Conservation (phyloP, 2,329 filamentous ascomycete genomes). For the Orbilia javanica region DNA sequence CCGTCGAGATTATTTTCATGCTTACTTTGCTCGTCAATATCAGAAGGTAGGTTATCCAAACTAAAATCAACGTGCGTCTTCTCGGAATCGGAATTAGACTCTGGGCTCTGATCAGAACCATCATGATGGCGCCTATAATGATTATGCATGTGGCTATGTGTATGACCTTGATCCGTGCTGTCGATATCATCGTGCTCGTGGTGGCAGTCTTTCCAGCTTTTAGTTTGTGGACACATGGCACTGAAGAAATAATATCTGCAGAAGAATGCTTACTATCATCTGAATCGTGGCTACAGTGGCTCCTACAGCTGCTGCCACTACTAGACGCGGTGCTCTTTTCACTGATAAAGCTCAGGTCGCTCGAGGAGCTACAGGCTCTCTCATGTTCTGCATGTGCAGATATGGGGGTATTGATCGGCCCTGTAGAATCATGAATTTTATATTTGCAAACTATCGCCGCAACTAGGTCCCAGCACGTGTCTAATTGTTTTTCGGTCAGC, state of each 20-base stretch:
- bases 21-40: background rate
- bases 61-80: background rate
- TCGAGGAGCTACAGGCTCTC: background rate
- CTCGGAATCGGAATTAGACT: background rate
- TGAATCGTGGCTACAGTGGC: slow-evolving; percentile 12
- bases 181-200: background rate
- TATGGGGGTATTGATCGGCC: background rate
- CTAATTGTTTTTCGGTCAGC: background rate
- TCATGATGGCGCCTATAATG: slow-evolving; percentile 1
- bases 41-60: background rate
- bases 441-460: slow-evolving; percentile 46
- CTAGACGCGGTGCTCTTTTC: slow-evolving; percentile 25
- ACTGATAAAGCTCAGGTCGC: slow-evolving; percentile 34
- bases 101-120: background rate
- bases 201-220: background rate
- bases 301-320: slow-evolving; percentile 22
- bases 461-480: slow-evolving; percentile 21
- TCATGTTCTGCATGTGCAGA: slow-evolving; percentile 6
- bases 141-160: background rate
- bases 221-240: background rate
- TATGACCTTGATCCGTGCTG: background rate
- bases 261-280: slow-evolving; percentile 22
- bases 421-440: slow-evolving; percentile 22
- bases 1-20: background rate
- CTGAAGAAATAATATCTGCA: background rate